Evolutionary conservation across 805 yeast genomes (phyloP).

Genomic region (Candida khao-thaluensis): DNA sequence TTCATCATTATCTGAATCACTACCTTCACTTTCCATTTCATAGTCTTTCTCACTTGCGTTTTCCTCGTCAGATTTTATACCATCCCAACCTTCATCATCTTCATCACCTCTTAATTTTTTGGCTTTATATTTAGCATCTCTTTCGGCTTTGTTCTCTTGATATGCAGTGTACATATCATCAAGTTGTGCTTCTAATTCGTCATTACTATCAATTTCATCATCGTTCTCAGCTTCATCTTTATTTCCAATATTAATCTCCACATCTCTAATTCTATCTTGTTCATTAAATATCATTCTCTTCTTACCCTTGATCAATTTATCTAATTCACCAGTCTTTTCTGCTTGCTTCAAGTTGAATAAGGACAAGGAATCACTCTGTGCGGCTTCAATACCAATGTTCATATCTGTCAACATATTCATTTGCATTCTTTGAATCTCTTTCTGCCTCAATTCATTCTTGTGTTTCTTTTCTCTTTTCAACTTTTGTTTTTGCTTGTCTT

Average conservation of each 20-base stretch:
- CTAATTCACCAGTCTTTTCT: conserved; percentile 79
- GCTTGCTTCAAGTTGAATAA: conserved; percentile 83
- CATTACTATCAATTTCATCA: conserved; percentile 52
- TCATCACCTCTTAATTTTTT: conserved; percentile 73
- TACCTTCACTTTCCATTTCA: conserved; percentile 36
- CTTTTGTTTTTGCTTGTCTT: conserved; percentile 66
- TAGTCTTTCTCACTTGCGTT: conserved; percentile 44
- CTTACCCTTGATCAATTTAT: conserved; percentile 74
- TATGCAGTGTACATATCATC: conserved; percentile 77
- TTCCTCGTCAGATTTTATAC: conserved; percentile 53
- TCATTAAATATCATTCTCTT: conserved; percentile 58
- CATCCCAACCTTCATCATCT: conserved; percentile 77
- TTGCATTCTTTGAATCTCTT: conserved; percentile 87
- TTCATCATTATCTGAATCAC: conserved; percentile 64
- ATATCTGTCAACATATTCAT: conserved; percentile 93
- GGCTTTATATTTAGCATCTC: conserved; percentile 67
- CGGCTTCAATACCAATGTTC: conserved; percentile 93
- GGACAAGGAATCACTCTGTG: conserved; percentile 71
- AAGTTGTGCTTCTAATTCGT: conserved; percentile 73
- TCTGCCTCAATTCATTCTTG: conserved; percentile 79
- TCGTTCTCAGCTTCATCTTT: conserved; percentile 41
- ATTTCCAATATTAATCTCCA: conserved; percentile 56
- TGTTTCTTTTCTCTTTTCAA: conserved; percentile 79
- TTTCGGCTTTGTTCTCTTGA: conserved; percentile 64
- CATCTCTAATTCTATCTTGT: conserved; percentile 53